Percentiles rank a stretch among this genome's conserved stretches.
Evolutionary conservation across 2,329 filamentous ascomycete genomes (phyloP).

Genomic region (Eurotiales sp.): DNA sequence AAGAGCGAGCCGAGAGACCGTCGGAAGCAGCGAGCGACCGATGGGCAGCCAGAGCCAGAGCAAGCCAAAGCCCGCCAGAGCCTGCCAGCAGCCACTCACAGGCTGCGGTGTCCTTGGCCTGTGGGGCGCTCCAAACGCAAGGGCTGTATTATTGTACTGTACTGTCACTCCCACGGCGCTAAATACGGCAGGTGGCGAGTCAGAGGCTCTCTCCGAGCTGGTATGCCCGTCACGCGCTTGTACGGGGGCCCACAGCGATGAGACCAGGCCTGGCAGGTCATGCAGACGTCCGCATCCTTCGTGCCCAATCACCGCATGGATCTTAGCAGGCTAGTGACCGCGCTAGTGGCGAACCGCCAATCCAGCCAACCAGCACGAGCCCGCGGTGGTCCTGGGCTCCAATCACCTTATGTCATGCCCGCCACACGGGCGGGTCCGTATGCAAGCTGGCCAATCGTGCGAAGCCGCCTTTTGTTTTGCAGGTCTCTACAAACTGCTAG

Average conservation of each 20-base stretch:
- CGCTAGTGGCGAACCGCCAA: slow-evolving; percentile 12
- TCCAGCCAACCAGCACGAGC: background rate
- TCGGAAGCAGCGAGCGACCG: background rate
- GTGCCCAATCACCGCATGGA: background rate
- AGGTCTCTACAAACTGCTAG: too few species aligned
- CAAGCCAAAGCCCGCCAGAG: too few species aligned
- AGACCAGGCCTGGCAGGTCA: slow-evolving; percentile 4
- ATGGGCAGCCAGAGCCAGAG: background rate
- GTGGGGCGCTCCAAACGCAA: slow-evolving; percentile 2
- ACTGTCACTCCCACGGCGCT: too few species aligned
- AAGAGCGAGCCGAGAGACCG: background rate
- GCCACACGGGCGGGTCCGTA: slow-evolving; percentile 6
- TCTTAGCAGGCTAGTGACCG: background rate
- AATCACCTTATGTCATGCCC: slow-evolving; percentile 11
- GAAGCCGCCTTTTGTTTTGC: background rate
- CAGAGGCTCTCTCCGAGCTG: too few species aligned
- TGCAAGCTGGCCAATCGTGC: background rate
- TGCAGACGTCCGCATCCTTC: background rate
- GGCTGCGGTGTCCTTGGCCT: background rate
- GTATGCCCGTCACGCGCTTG: slow-evolving; percentile 7
- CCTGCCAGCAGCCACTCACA: background rate
- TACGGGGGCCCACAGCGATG: background rate
- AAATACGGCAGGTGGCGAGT: too few species aligned
- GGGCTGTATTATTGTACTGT: background rate
- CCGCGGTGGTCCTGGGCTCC: background rate